Conservation (phyloP, 2,329 filamentous ascomycete genomes). For the Diaporthe ilicicola region DNA sequence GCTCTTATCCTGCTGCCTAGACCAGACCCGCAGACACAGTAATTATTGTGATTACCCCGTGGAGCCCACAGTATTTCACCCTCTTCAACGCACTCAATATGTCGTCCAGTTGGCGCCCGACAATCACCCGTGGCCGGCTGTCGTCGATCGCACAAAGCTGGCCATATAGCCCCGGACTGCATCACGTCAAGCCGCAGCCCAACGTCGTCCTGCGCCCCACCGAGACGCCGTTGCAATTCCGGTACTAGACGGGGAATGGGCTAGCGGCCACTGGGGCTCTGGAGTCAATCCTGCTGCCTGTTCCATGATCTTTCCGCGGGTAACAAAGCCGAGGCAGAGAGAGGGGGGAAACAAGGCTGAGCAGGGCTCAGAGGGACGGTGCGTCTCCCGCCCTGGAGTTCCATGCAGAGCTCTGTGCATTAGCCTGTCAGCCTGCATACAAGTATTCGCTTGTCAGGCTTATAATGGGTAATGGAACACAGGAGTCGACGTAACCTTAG, state of each 20-base stretch:
- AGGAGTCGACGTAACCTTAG: background rate
- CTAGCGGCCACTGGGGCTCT: background rate
- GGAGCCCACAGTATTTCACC: background rate
- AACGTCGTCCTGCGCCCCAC: background rate
- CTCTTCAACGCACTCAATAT: background rate
- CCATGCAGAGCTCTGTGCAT: conserved; percentile 15
- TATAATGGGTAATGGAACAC: background rate
- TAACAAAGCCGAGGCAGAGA: background rate
- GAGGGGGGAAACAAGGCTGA: background rate
- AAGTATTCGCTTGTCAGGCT: background rate
- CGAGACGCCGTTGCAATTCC: background rate
- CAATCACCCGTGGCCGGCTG: background rate
- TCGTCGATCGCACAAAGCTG: conserved; percentile 13
- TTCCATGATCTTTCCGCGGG: background rate
- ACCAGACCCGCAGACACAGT: background rate
- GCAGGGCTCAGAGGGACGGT: background rate
- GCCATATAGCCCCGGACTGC: background rate
- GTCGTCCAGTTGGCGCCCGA: background rate
- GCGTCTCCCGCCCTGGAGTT: background rate
- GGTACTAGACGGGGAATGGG: background rate
- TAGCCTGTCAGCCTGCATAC: background rate
- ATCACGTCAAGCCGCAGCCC: background rate
- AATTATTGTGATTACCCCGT: background rate
- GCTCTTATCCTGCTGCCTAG: conserved; percentile 14
- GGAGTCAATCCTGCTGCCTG: conserved; percentile 8